Percentiles rank a stretch among this genome's conserved stretches.
Evolutionary conservation across 805 yeast species (phyloP).

Genomic region (Yamadazyma tumulicola): DNA sequence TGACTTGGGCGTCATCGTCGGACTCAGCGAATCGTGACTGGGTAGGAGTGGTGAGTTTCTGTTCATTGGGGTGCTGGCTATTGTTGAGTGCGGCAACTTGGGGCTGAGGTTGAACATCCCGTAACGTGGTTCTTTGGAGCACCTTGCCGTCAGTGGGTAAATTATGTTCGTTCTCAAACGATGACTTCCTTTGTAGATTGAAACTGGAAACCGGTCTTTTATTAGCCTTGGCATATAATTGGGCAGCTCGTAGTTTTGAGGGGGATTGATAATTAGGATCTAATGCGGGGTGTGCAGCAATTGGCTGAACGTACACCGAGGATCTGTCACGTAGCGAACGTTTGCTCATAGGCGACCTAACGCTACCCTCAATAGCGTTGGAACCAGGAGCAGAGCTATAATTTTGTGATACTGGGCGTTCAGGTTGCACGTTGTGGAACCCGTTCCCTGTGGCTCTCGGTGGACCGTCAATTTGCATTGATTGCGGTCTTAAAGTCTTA

Average conservation of each 20-base stretch:
- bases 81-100: conserved; percentile 1
- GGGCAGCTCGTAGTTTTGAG: conserved; percentile 46
- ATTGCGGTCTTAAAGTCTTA: conserved; percentile 35
- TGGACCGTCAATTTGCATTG: conserved; percentile 12
- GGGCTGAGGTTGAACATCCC: conserved; percentile 5
- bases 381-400: conserved; percentile 1
- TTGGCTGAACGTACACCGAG: conserved; percentile 28
- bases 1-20: conserved; percentile 46
- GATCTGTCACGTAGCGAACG: conserved; percentile 25
- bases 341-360: conserved; percentile 23
- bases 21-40: conserved; percentile 59
- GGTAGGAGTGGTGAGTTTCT: background rate
- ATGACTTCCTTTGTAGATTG: conserved; percentile 19
- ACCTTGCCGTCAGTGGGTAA: conserved; percentile 4
- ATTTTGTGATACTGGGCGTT: background rate
- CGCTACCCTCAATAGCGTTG: conserved; percentile 5
- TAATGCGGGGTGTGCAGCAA: conserved; percentile 38
- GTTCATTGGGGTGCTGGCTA: conserved; percentile 5
- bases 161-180: conserved; percentile 11
- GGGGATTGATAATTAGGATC: conserved; percentile 37
- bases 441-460: conserved; percentile 2
- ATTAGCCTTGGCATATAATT: conserved; percentile 50
- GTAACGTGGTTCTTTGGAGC: conserved; percentile 10
- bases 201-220: conserved; percentile 37
- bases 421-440: conserved; percentile 1